A percentile compares a stretch with the other conserved stretches of the same genome.
Evolutionary conservation across 192 early-diverging fungal genomes (phyloP).

Genomic region (Chytriomyces sp.): DNA sequence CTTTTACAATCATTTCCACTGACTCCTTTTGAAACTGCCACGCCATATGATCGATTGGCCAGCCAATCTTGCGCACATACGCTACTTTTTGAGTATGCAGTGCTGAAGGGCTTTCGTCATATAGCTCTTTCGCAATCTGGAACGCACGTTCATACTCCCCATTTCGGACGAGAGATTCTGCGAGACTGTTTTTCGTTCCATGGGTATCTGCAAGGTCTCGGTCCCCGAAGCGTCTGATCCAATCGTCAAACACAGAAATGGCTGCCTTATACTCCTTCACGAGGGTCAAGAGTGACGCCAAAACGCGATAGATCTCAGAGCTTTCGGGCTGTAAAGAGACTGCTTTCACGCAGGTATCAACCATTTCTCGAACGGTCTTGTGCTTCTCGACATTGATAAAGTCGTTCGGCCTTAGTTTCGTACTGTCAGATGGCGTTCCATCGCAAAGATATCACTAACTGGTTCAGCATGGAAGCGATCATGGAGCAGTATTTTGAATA

Average conservation of each 20-base stretch:
- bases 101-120: not conserved
- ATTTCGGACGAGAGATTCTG: slow-evolving; percentile 1
- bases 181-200: not conserved
- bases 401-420: slow-evolving; percentile 17
- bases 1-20: not conserved
- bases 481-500: slow-evolving; percentile 14
- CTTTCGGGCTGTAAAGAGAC: not conserved
- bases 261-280: not conserved
- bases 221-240: not conserved
- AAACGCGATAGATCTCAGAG: not conserved
- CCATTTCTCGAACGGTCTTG: not conserved
- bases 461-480: slow-evolving; percentile 3
- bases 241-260: not conserved
- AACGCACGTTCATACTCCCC: not conserved
- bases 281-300: slow-evolving; percentile 10
- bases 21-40: not conserved
- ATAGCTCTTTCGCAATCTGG: not conserved
- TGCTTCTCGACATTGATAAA: not conserved
- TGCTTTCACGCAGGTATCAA: not conserved
- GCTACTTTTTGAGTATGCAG: not conserved
- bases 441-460: not conserved
- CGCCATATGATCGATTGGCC: slow-evolving; percentile 7
- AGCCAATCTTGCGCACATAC: not conserved
- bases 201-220: not conserved
- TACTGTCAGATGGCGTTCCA: not conserved